A percentile compares a stretch with the other conserved stretches of the same genome.
These are phyloP conservation scores for Eurotiales sp. DNA, from an alignment of 2,329 filamentous ascomycete genomes.

Conservation along the genomic window DNA sequence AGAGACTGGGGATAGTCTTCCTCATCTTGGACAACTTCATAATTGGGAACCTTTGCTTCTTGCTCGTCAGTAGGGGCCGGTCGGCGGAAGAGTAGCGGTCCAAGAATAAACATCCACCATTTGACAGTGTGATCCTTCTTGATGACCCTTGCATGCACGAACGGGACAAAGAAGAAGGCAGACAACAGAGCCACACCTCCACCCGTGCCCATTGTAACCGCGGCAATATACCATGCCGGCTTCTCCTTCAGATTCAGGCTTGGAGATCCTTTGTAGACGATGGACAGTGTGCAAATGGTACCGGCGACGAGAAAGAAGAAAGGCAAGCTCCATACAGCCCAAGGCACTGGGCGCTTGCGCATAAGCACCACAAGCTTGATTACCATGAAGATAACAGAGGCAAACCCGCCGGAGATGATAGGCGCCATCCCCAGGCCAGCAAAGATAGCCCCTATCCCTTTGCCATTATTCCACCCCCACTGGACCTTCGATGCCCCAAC, in stretches of 20 bases:
- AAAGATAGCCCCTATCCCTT: constrained; percentile 69
- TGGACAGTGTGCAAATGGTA: constrained; percentile 69
- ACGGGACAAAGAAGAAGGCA: constrained; percentile 71
- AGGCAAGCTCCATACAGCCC: constrained; percentile 70
- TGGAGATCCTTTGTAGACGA: constrained; percentile 78
- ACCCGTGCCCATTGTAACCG: constrained; percentile 63
- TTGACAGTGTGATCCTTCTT: constrained; percentile 64
- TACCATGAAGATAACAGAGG: constrained; percentile 65
- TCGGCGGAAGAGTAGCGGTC: constrained; percentile 63
- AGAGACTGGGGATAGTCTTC: constrained; percentile 38
- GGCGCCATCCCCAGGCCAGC: constrained; percentile 70
- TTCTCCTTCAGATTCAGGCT: constrained; percentile 63
- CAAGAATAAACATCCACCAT: constrained; percentile 60
- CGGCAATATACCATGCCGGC: constrained; percentile 62
- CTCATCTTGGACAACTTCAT: constrained; percentile 69
- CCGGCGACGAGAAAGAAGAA: constrained; percentile 74
- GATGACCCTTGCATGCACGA: constrained; percentile 62
- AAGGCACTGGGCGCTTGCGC: constrained; percentile 66
- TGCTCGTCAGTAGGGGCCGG: constrained; percentile 52
- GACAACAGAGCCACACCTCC: constrained; percentile 57
- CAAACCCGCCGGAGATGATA: constrained; percentile 62
- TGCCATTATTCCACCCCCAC: constrained; percentile 67
- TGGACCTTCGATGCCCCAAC: constrained; percentile 60
- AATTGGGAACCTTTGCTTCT: constrained; percentile 63
- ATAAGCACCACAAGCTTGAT: constrained; percentile 69